These are phyloP conservation scores for Microcera coccophila DNA, from an alignment of 2,329 filamentous ascomycete species.

Conservation along the genomic window DNA sequence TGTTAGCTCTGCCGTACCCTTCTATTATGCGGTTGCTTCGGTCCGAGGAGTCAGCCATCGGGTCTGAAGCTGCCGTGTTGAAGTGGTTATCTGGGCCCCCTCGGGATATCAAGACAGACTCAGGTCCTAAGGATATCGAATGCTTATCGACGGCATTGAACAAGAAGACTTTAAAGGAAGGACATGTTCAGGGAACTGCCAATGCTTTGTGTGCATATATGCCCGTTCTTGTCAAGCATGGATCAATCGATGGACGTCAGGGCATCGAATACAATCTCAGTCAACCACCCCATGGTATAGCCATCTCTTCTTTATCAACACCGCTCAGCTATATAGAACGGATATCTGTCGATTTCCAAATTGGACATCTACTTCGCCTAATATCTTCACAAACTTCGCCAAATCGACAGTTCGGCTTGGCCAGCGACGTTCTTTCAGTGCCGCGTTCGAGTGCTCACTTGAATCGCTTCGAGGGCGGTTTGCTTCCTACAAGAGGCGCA, in stretches of 20 bases:
- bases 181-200: constrained; percentile 3
- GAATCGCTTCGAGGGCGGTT: constrained; percentile 20
- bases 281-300: constrained; percentile 34
- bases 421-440: constrained; percentile 25
- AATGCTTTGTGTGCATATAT: constrained; percentile 31
- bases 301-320: constrained; percentile 35
- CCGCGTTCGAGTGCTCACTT: constrained; percentile 14
- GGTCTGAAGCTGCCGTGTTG: constrained; percentile 44
- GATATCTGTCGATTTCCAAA: constrained; percentile 42
- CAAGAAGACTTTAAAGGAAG: background rate
- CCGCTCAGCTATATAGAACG: constrained; percentile 36
- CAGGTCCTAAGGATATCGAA: constrained; percentile 1
- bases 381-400: constrained; percentile 45
- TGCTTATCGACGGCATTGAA: background rate
- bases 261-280: constrained; percentile 43
- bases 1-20: constrained; percentile 42
- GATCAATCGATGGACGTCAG: constrained; percentile 25
- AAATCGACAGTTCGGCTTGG: constrained; percentile 45
- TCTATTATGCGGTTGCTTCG: constrained; percentile 43
- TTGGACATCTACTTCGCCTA: constrained; percentile 42
- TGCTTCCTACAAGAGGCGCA: constrained; percentile 22
- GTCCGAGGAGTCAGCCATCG: constrained; percentile 42
- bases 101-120: constrained; percentile 11
- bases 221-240: constrained; percentile 40
- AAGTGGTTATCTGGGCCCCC: constrained; percentile 39